Conservation (phyloP, 495 filamentous ascomycete species). For the Podospora comata region DNA sequence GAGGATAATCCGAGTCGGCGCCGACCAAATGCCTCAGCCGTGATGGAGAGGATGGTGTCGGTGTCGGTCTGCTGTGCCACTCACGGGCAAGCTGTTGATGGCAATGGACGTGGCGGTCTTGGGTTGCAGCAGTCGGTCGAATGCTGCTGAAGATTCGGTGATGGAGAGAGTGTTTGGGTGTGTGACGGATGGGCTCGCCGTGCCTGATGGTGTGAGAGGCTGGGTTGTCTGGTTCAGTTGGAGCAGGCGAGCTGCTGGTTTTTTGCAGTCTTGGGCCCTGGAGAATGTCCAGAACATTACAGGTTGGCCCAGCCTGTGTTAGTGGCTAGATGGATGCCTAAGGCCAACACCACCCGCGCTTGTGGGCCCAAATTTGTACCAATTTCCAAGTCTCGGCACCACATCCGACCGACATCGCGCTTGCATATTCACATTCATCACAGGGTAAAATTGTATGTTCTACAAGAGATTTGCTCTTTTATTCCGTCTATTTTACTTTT, state of each 20-base stretch:
- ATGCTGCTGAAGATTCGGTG: not conserved
- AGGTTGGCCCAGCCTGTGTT: not conserved
- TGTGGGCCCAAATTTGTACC: not conserved
- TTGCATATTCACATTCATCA: not conserved
- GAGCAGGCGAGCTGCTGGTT: slow-evolving; percentile 27
- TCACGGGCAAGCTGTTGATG: slow-evolving; percentile 1
- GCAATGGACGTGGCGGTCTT: not conserved
- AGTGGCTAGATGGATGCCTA: slow-evolving; percentile 2
- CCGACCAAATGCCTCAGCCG: slow-evolving; percentile 37
- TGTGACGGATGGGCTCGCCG: slow-evolving; percentile 26
- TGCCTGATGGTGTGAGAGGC: slow-evolving; percentile 32
- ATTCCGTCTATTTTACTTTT: not conserved
- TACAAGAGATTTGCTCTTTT: not conserved
- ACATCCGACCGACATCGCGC: slow-evolving; percentile 9
- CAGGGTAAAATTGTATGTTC: not conserved
- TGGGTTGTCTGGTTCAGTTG: slow-evolving; percentile 27
- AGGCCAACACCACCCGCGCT: not conserved
- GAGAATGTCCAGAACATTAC: not conserved
- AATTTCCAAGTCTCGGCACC: slow-evolving; percentile 5
- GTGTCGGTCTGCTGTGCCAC: slow-evolving; percentile 15
- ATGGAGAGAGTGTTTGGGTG: slow-evolving; percentile 5
- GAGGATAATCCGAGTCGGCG: slow-evolving; percentile 18
- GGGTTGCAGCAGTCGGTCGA: slow-evolving; percentile 11
- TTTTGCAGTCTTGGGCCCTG: slow-evolving; percentile 13
- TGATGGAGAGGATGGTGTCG: slow-evolving; percentile 11